Evolutionary conservation across 139 green algal genomes (phyloP).

Genomic region (Protoeuglena noctilucae): DNA sequence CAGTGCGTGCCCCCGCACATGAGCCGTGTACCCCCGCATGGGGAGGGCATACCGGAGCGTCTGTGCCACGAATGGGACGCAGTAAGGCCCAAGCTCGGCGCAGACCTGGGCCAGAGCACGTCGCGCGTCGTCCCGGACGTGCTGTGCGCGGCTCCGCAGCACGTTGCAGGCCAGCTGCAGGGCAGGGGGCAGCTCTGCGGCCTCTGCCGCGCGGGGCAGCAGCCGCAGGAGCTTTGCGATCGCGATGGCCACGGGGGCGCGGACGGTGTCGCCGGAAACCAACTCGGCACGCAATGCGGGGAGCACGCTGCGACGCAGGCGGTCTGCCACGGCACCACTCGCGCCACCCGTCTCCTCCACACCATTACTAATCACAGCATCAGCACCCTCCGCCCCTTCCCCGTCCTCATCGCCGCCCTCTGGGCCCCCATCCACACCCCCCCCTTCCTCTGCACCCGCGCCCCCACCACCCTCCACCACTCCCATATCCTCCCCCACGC

Average conservation of each 20-base stretch:
- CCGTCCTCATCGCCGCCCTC: not conserved
- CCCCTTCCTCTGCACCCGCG: not conserved
- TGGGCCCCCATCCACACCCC: not conserved
- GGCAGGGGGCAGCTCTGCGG: slow-evolving; percentile 36
- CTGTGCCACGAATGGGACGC: slow-evolving; percentile 33
- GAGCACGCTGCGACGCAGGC: slow-evolving; percentile 25
- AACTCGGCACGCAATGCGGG: too few species aligned
- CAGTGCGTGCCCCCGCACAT: slow-evolving; percentile 76
- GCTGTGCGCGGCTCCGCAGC: slow-evolving; percentile 40
- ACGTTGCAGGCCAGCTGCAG: slow-evolving; percentile 53
- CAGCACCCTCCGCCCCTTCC: not conserved
- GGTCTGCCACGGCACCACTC: slow-evolving; percentile 43
- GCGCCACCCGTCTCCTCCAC: too few species aligned
- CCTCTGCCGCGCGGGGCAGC: slow-evolving; percentile 42
- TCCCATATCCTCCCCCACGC: not conserved
- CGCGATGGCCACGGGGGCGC: slow-evolving; percentile 56
- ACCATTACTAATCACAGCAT: not conserved
- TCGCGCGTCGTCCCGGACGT: slow-evolving; percentile 55
- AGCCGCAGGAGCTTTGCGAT: slow-evolving; percentile 61
- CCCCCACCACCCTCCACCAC: too few species aligned
- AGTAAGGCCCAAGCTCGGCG: slow-evolving; percentile 49
- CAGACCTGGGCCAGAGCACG: slow-evolving; percentile 48
- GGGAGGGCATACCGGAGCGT: slow-evolving; percentile 35
- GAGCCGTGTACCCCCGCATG: slow-evolving; percentile 52
- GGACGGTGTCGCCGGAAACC: slow-evolving; percentile 25